phyloP scores from a whole-genome alignment of 768 basidiomycete species.

The Boletus rubropictus region DNA sequence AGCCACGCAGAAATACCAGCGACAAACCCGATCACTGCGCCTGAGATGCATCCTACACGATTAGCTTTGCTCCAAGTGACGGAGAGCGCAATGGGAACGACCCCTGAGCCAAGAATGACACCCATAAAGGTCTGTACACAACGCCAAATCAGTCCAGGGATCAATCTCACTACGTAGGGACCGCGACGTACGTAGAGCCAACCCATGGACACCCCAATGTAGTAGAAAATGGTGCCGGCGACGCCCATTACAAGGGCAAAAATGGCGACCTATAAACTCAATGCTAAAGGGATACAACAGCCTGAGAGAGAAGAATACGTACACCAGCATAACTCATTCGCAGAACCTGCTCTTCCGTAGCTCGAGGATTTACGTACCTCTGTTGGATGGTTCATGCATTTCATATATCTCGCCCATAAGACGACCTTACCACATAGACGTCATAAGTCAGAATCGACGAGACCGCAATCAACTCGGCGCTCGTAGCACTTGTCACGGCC shows the following conservation, averaged over 20 bases:
- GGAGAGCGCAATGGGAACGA: constrained; percentile 81
- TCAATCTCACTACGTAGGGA: neutral
- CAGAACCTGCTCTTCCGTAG: constrained; percentile 69
- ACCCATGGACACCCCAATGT: constrained; percentile 88
- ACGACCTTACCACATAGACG: constrained; percentile 58
- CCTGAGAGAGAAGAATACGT: constrained; percentile 8
- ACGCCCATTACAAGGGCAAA: constrained; percentile 77
- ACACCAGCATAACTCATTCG: constrained; percentile 65
- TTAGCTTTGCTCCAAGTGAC: constrained; percentile 85
- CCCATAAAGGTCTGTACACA: constrained; percentile 74
- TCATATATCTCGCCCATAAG: neutral
- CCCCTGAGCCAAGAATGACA: constrained; percentile 76
- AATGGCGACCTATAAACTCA: constrained; percentile 44
- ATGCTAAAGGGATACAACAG: neutral
- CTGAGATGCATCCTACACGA: constrained; percentile 77
- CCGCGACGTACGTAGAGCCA: constrained; percentile 73
- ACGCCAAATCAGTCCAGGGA: neutral
- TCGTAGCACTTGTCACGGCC: constrained; percentile 80
- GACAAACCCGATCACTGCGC: constrained; percentile 62
- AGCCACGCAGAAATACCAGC: constrained; percentile 80
- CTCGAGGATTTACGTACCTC: constrained; percentile 77
- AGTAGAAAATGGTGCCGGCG: constrained; percentile 82
- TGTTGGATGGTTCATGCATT: constrained; percentile 17
- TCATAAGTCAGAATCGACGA: constrained; percentile 82
- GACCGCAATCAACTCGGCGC: constrained; percentile 89